Evolutionary conservation across 208 protist genomes (phyloP), one percentile per base, ranked within the genome.

Genomic region (Novymonas esmeraldas): DNA sequence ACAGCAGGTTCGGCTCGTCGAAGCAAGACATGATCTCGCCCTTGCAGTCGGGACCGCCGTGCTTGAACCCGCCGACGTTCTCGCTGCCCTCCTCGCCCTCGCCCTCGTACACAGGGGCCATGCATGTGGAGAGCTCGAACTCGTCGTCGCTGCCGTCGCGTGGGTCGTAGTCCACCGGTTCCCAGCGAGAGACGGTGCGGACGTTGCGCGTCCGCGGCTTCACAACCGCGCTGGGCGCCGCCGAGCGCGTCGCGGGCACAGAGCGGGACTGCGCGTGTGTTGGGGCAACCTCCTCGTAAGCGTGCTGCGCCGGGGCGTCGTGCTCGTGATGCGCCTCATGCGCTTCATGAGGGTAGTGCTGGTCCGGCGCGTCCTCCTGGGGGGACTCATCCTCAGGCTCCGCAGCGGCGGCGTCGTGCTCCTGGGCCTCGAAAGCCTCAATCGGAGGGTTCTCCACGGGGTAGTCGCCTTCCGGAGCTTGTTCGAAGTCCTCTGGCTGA

Each of bases 1-100:
- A 93, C 48, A 93, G 70, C 42, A 93, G 52, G 67, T 90, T 87
- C n/a, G 79, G 70, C 58, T 91, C 87, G 42, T 91, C 78, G 70
- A 93, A 93, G 73, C 87, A 93, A 28, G 81, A 87, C 61, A 84
- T 73, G 46, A 82, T 70, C 54, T 89, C 82, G 44, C 84, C 82
- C 29, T 80, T 26, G 62, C 59, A 81, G 31, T 86, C 80, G 20
- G 86, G 86, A 56, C 79, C 73, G 29, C 84, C 87, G 68, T 93
- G 84, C 71, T 87, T 85, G 66, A 90, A 90, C 29, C 41, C 54
- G 38, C 44, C 45, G 24, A 31, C 57, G 6, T 51, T 51, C 38
- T 70, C 52, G 31, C 52, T 46, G 50, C 56, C 57, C 24, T 41
- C 58, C 52, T 79, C 76, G 44, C 67, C 67, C n/a, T 82, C 79